Evolutionary conservation across 495 filamentous ascomycete genomes (phyloP), one percentile per base, ranked within the genome.

Genomic region (Neurospora sp.): DNA sequence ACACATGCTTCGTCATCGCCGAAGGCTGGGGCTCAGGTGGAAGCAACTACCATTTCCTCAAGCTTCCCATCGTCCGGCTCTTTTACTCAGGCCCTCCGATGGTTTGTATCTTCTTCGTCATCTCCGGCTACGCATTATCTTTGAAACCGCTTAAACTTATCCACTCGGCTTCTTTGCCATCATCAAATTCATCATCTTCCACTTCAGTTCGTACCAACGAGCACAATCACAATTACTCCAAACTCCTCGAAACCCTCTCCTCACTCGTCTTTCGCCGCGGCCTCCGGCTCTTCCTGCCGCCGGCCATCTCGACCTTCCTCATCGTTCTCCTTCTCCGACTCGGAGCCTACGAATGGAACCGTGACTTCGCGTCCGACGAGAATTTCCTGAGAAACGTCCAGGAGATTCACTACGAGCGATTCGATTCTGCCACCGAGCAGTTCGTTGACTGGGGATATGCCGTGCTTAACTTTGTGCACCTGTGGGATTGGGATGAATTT

Each of bases 91-190:
- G 89, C 22, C 88, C 89, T 69, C 88, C 91, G 35, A 91, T 91
- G 88, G 91, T 93, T 38, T 87, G 87, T 78, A 87, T 92, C 70
- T 93, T 93, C 83, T 93, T 92, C 80, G 89, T 93, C 70, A 88
- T 94, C 68, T 92, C 90, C 5, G 91, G 91, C 74, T 91, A 90
- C 75, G 90, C 91, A 1, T 84, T 93, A 8, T 88, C 86, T 68
- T 84, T 89, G 38, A 90, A 90, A 69, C 89, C 91, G 0, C 76
- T 93, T 8, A 88, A 87, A 73, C 83, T 87, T 22, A 84, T 86
- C 53, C 87, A 87, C 40, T 35, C 53, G 0, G 27, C 20, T 35
- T 61, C 53, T 35, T 16, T 4, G 1, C 7, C 53, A 14, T 31
- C 22, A 1, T 14, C 10, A 31, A 31, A 12, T 16, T 8, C 10